Conservation (phyloP, 169 alveolate species). For the Amoebophrya sp. region DNA sequence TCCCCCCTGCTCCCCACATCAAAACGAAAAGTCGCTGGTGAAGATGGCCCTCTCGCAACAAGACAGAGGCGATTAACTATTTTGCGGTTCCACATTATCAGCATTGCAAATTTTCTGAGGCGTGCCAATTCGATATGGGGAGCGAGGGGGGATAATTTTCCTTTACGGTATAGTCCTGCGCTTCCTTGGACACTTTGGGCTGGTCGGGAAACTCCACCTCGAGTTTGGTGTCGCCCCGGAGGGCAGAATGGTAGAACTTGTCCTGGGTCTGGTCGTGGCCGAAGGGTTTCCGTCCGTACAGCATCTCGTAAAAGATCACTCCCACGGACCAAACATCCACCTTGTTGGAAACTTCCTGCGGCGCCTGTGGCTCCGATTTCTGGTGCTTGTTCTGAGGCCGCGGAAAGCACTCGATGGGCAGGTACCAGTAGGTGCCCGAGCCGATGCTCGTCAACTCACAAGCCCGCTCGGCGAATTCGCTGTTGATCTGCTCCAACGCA, state of each 20-base stretch:
- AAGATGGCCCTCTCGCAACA: too few species aligned
- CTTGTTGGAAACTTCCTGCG: conserved; percentile 60
- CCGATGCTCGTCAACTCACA: conserved; percentile 74
- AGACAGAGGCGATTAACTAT: too few species aligned
- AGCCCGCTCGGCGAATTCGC: background rate
- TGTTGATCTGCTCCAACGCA: conserved; percentile 33
- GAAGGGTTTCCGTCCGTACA: conserved; percentile 75
- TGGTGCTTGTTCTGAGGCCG: too few species aligned
- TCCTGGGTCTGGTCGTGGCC: conserved; percentile 48
- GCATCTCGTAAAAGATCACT: conserved; percentile 72
- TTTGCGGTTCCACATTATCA: too few species aligned
- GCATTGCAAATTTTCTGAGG: too few species aligned
- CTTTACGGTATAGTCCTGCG: too few species aligned
- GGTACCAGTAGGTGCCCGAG: conserved; percentile 81
- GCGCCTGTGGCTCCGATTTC: too few species aligned
- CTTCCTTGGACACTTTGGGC: background rate
- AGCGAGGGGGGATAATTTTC: too few species aligned
- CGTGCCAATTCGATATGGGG: too few species aligned
- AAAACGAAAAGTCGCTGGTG: too few species aligned
- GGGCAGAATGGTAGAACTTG: background rate
- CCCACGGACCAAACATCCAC: conserved; percentile 86
- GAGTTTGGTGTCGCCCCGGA: background rate
- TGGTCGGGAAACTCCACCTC: background rate
- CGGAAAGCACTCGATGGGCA: conserved; percentile 78
- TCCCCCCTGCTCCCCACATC: too few species aligned